Evolutionary conservation across 768 basidiomycete species (phyloP), one percentile per base, ranked within the genome.

Genomic region (Rhizopogon vinicolor): DNA sequence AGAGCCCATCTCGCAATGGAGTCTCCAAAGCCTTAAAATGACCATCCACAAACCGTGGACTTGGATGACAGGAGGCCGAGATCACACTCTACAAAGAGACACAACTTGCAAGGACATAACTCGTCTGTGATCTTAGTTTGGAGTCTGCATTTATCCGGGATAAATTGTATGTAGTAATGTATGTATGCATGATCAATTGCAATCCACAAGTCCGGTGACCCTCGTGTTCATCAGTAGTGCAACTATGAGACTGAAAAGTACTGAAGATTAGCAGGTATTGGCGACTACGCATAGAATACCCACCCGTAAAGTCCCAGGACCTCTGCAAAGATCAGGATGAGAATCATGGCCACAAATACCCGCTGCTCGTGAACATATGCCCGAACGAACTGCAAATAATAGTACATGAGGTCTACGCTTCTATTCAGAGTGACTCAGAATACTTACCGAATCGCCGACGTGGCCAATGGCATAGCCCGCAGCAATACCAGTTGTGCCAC

Each of bases 401-500:
- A 65, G 54, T 35, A 33, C 18, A 48, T 28, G 43, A 7, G 51
- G 9, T 19, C 44, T 22, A 40, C 41, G 37, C 19, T 19, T 48
- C 19, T 14, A 37, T 25, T 25, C 14, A 35, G 8, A 50, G 12
- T 35, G 40, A 37, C 12, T 40, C 12, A 12, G 78, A 35, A 37
- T 37, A 16, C 91, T 60, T 65, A 97, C 94, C 31, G 94, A 84
- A 71, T 98, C 95, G 29, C 95, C 95, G 35, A 97, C 91, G 54
- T 86, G 80, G 14, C 95, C 95, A 68, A 98, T 96, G 12, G 95
- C 95, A 66, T 93, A 94, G 1, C 95, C 95, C 1, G 95, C 95
- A 18, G 94, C 88, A 49, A 98, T 68, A 5, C 95, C 95, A 18
- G 95, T 96, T 60, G 91, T 71, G 0, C 95, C 95, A 66, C 93